Conservation (phyloP, 2,329 filamentous ascomycete species). For the Aspergillus pseudoglaucus region DNA sequence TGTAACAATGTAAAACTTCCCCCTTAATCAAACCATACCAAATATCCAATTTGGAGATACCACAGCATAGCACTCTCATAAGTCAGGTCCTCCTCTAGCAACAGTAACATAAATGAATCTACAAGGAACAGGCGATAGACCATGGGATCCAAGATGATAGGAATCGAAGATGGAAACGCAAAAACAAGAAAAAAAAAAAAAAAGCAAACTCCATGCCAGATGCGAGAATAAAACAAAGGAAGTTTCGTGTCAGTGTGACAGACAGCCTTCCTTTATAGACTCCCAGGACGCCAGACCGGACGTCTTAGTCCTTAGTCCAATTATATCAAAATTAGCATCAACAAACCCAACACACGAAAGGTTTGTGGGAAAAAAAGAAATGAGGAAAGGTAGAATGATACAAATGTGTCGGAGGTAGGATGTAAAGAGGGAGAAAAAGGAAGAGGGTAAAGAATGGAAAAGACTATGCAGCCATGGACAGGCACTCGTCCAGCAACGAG, state of each 20-base stretch:
- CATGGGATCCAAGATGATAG: constrained; percentile 3
- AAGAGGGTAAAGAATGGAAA: constrained; percentile 1
- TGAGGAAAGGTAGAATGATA: background rate
- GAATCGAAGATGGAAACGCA: constrained; percentile 7
- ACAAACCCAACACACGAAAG: constrained; percentile 4
- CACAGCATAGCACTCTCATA: background rate
- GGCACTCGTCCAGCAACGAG: constrained; percentile 35
- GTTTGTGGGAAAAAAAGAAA: constrained; percentile 6
- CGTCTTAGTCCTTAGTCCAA: constrained; percentile 5
- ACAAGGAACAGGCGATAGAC: constrained; percentile 8
- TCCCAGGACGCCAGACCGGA: constrained; percentile 24
- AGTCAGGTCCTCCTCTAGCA: background rate
- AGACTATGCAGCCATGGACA: constrained; percentile 35
- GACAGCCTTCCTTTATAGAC: constrained; percentile 14
- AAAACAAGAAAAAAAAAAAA: constrained; percentile 14
- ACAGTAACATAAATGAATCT: background rate
- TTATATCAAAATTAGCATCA: constrained; percentile 1
- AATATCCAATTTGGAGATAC: background rate
- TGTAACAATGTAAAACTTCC: background rate
- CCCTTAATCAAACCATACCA: background rate
- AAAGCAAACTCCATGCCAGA: constrained; percentile 19
- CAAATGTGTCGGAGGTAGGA: constrained; percentile 3
- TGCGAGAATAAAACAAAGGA: constrained; percentile 14
- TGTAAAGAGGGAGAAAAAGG: constrained; percentile 3
- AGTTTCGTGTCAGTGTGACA: constrained; percentile 8